Evolutionary conservation across 345 rosid species (phyloP).

Genomic region (Orychophragmus violaceus): DNA sequence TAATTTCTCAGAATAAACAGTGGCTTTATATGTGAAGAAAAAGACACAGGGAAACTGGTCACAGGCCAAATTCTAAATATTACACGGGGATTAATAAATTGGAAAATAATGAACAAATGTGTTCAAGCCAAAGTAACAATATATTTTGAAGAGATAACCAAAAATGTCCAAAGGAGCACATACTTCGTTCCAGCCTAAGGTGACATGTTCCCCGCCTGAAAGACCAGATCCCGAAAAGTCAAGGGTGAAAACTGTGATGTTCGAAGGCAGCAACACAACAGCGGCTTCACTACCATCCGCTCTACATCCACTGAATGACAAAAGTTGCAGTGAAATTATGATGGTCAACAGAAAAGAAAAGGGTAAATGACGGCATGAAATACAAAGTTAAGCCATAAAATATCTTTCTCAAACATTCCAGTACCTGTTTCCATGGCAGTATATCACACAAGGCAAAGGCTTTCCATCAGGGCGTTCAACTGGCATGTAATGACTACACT

Average conservation of each 20-base stretch:
- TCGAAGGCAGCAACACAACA: constrained; percentile 74
- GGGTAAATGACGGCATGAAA: neutral
- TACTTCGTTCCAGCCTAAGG: constrained; percentile 89
- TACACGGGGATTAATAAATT: neutral
- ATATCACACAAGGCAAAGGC: constrained; percentile 89
- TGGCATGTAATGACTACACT: constrained; percentile 88
- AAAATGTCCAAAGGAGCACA: constrained; percentile 23
- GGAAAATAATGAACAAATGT: neutral
- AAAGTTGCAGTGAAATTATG: neutral
- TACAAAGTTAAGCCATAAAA: neutral
- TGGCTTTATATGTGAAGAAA: neutral
- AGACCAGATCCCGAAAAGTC: constrained; percentile 93
- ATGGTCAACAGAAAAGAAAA: neutral
- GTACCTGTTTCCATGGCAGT: constrained; percentile 98
- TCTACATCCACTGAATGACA: constrained; percentile 70
- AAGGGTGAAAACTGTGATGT: constrained; percentile 83
- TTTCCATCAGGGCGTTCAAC: constrained; percentile 60
- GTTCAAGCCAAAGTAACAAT: neutral
- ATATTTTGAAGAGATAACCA: neutral
- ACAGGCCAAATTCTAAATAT: neutral
- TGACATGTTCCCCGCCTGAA: constrained; percentile 84
- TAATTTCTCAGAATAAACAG: neutral
- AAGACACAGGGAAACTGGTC: neutral
- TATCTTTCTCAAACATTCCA: neutral
- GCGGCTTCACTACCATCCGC: constrained; percentile 97